Evolutionary conservation across 2,329 filamentous ascomycete species (phyloP).

Genomic region (Aspergillus costaricaensis): DNA sequence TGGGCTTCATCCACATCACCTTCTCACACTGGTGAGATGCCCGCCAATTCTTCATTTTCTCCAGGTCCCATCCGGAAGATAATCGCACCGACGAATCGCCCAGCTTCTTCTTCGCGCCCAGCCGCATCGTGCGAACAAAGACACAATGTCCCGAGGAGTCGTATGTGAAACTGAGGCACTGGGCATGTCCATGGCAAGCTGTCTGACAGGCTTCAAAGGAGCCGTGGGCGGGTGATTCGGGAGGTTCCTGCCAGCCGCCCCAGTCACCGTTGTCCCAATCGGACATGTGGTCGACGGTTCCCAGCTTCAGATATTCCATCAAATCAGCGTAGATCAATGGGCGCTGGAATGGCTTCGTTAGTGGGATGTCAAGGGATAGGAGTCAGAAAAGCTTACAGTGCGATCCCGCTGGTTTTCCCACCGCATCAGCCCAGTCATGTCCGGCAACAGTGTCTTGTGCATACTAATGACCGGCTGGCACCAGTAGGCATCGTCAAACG

Average conservation of each 20-base stretch:
- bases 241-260: slow-evolving; percentile 32
- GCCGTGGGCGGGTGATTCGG: slow-evolving; percentile 28
- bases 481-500: slow-evolving; percentile 52
- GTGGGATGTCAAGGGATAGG: neutral
- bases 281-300: slow-evolving; percentile 19
- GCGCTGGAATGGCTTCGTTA: neutral
- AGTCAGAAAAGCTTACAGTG: slow-evolving; percentile 19
- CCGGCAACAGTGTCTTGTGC: slow-evolving; percentile 51
- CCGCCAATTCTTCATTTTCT: slow-evolving; percentile 27
- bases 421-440: slow-evolving; percentile 54
- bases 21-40: slow-evolving; percentile 22
- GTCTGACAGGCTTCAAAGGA: slow-evolving; percentile 33
- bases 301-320: slow-evolving; percentile 31
- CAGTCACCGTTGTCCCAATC: slow-evolving; percentile 43
- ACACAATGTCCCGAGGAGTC: slow-evolving; percentile 24
- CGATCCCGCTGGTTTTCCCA: slow-evolving; percentile 36
- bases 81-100: slow-evolving; percentile 12
- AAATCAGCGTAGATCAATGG: slow-evolving; percentile 30
- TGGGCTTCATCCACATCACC: slow-evolving; percentile 14
- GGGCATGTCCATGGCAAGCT: slow-evolving; percentile 26
- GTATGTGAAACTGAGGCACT: slow-evolving; percentile 32
- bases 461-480: slow-evolving; percentile 54
- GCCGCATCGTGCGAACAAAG: slow-evolving; percentile 26
- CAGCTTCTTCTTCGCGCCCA: slow-evolving; percentile 21
- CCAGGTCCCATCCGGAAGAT: slow-evolving; percentile 32